These are phyloP conservation scores for Hypsizygus ulmarius DNA, from an alignment of 1,284 basidiomycete species.

Conservation along the genomic window DNA sequence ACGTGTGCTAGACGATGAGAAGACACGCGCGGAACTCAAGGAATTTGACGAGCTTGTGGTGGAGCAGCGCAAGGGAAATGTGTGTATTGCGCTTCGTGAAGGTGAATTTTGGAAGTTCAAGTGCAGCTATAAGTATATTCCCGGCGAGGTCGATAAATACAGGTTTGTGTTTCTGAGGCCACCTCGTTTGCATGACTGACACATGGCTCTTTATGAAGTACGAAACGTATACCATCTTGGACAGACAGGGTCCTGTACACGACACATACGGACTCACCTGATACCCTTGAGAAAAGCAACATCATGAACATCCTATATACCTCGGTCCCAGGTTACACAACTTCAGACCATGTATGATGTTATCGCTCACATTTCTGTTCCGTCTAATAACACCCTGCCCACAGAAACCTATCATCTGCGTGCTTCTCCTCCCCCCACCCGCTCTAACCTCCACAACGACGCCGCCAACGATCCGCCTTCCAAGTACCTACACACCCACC, in stretches of 20 bases:
- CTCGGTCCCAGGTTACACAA: conserved; percentile 71
- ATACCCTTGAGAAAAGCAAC: conserved; percentile 47
- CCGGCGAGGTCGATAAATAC: conserved; percentile 79
- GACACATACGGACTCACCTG: conserved; percentile 68
- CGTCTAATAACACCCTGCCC: conserved; percentile 5
- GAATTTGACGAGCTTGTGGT: conserved; percentile 75
- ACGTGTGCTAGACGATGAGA: conserved; percentile 47
- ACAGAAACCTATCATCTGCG: conserved; percentile 69
- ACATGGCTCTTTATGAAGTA: conserved; percentile 35
- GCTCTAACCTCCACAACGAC: conserved; percentile 20
- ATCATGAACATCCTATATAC: conserved; percentile 72
- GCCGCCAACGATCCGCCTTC: conserved; percentile 49
- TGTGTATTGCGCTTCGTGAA: conserved; percentile 75
- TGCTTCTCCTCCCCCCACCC: conserved; percentile 55
- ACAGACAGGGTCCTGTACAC: conserved; percentile 92
- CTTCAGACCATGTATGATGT: conserved; percentile 66
- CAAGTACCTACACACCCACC: conserved; percentile 44
- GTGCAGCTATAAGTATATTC: conserved; percentile 83
- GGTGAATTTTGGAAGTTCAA: conserved; percentile 85
- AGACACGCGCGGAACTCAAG: conserved; percentile 61
- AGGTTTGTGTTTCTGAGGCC: conserved; percentile 47
- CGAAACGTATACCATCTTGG: conserved; percentile 86
- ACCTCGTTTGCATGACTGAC: conserved; percentile 9
- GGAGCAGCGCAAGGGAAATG: conserved; percentile 60
- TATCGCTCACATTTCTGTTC: background rate